phyloP scores from a whole-genome alignment of 768 basidiomycete genomes.

The Suillus hirtellus region DNA sequence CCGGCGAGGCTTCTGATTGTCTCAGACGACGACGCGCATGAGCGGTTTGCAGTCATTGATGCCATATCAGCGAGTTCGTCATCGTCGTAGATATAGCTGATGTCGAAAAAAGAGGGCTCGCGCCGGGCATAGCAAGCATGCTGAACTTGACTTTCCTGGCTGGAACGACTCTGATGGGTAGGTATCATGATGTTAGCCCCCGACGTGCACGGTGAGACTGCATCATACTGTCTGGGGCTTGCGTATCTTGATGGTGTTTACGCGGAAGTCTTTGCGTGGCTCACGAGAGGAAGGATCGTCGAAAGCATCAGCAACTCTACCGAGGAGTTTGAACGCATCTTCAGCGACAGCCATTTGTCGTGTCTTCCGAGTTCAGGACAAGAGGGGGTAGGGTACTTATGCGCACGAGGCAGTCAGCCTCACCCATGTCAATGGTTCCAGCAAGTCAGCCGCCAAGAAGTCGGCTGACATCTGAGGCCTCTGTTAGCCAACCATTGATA shows the following conservation, averaged over 20 bases:
- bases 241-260: conserved; percentile 26
- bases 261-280: conserved; percentile 21
- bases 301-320: conserved; percentile 31
- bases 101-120: conserved; percentile 16
- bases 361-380: neutral
- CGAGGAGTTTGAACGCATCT: conserved; percentile 26
- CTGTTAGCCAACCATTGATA: neutral
- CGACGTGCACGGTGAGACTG: neutral
- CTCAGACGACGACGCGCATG: conserved; percentile 18
- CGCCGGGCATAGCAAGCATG: conserved; percentile 9
- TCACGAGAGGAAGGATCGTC: conserved; percentile 24
- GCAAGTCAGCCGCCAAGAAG: conserved; percentile 1
- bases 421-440: neutral
- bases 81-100: conserved; percentile 21
- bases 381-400: neutral
- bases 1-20: neutral
- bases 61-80: conserved; percentile 15
- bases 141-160: conserved; percentile 15
- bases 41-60: neutral
- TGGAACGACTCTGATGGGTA: conserved; percentile 18
- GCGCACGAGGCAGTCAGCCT: neutral
- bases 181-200: neutral
- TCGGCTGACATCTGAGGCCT: neutral
- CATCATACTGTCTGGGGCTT: conserved; percentile 24
- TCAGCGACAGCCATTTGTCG: conserved; percentile 4